Evolutionary conservation across 169 alveolate species (phyloP), one percentile per base, ranked within the genome.

Genomic region (Plasmodium fragile): DNA sequence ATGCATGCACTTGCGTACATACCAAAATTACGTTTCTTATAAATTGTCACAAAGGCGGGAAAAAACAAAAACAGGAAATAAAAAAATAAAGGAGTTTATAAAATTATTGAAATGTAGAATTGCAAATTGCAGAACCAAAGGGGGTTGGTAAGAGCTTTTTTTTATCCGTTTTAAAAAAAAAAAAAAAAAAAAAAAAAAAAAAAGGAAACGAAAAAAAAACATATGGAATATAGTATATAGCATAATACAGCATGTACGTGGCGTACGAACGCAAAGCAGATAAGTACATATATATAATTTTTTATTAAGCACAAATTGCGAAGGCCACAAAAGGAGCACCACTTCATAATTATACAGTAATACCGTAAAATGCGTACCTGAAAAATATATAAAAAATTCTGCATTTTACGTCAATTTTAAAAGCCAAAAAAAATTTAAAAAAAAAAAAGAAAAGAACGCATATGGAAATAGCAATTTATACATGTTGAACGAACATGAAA

Each of bases 121-220:
- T 18, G 65, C 16, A 75, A 49, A 49, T 75, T 65, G 75, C 36
- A 10, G 5, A 75, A 75, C 32, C 34, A 75, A 22, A 4, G 36
- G 34, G 13, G 71, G n/a, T 34, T 34, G 41, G 45, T 1, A 49
- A n/a, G 13, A 49, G 25, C 7, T 3, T 49, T 49, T 49, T 49
- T 77, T 49, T 53, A 77, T 77, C 71, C 39, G 83, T 77, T 65
- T 25, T 16, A 41, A 43, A 49, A n/a, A n/a, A n/a, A n/a, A n/a
- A n/a, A n/a, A n/a, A n/a, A n/a, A n/a, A n/a, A n/a, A n/a, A n/a
- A 73, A 77, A 77, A 49, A 45, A 16, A 49, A 49, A 75, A 77
- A 49, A 77, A 77, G 30, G 39, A 77, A 77, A 53, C 39, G 73
- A 4, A 25, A 49, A 49, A 77, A 77, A 8, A 0, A 3, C 4